Evolutionary conservation across 1,139 yeast genomes (phyloP).

Genomic region (Taphrina confusa): DNA sequence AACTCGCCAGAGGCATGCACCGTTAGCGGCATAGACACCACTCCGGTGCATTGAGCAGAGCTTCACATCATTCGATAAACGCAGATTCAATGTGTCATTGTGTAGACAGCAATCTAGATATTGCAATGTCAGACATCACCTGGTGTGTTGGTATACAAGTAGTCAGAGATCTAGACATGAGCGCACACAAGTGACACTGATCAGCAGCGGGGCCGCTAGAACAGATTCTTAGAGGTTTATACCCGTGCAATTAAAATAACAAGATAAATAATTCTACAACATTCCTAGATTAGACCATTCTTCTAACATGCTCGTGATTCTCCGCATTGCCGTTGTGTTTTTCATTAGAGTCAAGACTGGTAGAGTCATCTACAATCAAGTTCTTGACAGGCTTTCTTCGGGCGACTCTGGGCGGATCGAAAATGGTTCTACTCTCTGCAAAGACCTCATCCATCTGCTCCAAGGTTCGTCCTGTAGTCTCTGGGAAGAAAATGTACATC

Average conservation of each 20-base stretch:
- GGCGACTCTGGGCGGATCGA: constrained; percentile 18
- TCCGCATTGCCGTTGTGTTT: neutral
- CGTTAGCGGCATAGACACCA: too few species aligned
- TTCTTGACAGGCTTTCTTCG: neutral
- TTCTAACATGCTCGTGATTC: neutral
- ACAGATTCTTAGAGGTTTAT: too few species aligned
- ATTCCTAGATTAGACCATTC: neutral
- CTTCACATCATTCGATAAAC: neutral
- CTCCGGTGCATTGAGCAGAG: neutral
- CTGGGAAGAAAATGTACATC: constrained; percentile 86
- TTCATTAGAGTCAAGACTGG: constrained; percentile 9
- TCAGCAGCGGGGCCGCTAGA: too few species aligned
- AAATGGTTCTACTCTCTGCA: constrained; percentile 13
- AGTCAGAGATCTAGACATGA: neutral
- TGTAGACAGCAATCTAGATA: neutral
- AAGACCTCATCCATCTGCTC: constrained; percentile 39
- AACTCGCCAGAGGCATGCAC: too few species aligned
- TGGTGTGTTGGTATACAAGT: too few species aligned
- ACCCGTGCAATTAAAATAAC: neutral
- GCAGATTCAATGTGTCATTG: neutral
- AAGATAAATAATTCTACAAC: neutral
- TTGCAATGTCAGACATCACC: neutral
- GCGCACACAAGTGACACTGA: neutral
- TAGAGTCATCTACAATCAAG: neutral
- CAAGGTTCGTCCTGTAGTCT: constrained; percentile 50